phyloP scores from a whole-genome alignment of 768 basidiomycete genomes.

The Albatrellus ellisii region DNA sequence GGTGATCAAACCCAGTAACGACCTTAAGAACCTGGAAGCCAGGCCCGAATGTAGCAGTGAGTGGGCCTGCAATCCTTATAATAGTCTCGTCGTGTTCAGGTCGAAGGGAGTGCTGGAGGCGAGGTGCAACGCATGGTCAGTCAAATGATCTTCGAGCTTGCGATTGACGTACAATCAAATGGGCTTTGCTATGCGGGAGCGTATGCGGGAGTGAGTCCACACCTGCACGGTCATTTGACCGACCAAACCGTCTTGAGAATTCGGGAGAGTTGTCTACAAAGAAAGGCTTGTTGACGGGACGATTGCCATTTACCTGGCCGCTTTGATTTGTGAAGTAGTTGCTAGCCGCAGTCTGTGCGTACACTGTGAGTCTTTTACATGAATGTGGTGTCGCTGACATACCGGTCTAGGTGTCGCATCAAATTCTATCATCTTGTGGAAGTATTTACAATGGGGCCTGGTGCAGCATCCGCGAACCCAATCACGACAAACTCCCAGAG shows the following conservation, averaged over 20 bases:
- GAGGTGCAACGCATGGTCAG: neutral
- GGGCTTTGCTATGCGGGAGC: neutral
- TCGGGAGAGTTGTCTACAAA: neutral
- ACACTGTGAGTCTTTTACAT: neutral
- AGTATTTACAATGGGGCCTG: neutral
- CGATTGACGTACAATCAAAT: no score
- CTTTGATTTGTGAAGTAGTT: neutral
- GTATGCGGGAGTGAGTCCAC: neutral
- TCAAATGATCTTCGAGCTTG: neutral
- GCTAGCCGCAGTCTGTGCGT: neutral
- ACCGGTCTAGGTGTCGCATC: neutral
- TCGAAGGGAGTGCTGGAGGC: neutral
- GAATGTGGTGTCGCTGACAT: neutral
- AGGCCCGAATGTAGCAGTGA: conserved; percentile 38
- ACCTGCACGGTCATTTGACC: neutral
- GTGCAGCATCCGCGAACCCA: neutral
- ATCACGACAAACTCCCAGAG: neutral
- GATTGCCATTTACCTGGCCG: neutral
- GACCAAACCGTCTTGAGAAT: no score
- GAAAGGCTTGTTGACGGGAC: neutral
- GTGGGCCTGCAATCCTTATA: conserved; percentile 37
- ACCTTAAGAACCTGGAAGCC: conserved; percentile 50
- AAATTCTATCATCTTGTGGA: no score
- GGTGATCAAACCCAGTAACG: conserved; percentile 57
- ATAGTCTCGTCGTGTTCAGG: conserved; percentile 6